These are phyloP conservation scores for Thalassia testudinum DNA, from an alignment of 116 monocot genomes.

Conservation along the genomic window DNA sequence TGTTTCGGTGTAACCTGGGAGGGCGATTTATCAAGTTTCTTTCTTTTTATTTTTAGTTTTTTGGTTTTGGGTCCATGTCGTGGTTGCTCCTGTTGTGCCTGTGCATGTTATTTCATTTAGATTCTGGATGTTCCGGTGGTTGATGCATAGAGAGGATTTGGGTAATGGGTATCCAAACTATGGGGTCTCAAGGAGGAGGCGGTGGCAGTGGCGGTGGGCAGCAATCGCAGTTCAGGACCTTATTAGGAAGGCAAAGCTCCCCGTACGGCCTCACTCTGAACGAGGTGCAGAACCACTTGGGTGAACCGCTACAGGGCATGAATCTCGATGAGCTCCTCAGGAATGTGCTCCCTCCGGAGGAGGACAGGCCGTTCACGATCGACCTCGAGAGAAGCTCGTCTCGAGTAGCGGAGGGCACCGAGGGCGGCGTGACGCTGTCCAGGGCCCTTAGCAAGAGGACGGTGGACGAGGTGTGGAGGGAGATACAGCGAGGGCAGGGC, in stretches of 20 bases:
- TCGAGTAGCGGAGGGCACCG: no score
- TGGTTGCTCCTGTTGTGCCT: no score
- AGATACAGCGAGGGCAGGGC: constrained; percentile 16
- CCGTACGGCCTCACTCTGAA: constrained; percentile 50
- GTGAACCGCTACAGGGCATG: constrained; percentile 48
- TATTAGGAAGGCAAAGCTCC: constrained; percentile 35
- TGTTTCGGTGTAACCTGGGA: no score
- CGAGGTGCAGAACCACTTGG: constrained; percentile 51
- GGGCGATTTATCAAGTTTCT: no score
- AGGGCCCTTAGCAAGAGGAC: constrained; percentile 18
- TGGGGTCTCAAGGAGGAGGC: constrained; percentile 8
- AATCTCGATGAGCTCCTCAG: constrained; percentile 37
- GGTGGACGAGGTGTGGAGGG: constrained; percentile 49
- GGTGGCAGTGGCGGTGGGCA: constrained; percentile 6
- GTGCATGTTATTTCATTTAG: no score
- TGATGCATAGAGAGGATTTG: background rate
- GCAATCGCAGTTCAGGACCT: constrained; percentile 9
- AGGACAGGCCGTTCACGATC: constrained; percentile 6
- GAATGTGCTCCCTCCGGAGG: constrained; percentile 35
- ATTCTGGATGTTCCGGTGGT: no score
- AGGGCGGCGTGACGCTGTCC: background rate
- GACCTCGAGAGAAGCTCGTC: constrained; percentile 1
- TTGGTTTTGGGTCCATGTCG: no score
- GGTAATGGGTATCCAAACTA: constrained; percentile 5
- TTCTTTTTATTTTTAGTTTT: no score